These are phyloP conservation scores for Exophiala sideris DNA, from an alignment of 2,329 filamentous ascomycete genomes.

Conservation along the genomic window DNA sequence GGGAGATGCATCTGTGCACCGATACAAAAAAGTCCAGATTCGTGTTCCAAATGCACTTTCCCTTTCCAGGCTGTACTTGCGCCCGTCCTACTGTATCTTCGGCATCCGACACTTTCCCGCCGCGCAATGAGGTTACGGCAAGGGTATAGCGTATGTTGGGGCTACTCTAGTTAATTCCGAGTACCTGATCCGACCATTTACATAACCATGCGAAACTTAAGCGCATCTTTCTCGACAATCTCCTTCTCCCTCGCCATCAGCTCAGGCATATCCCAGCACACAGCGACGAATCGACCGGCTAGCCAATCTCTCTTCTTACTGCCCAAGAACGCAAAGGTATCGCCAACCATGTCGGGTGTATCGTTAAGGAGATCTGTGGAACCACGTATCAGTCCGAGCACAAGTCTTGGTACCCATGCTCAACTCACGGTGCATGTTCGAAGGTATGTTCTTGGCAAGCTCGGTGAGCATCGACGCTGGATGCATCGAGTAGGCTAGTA, in stretches of 20 bases:
- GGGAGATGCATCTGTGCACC: no score
- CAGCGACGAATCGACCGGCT: slow-evolving; percentile 17
- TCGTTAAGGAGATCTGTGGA: slow-evolving; percentile 9
- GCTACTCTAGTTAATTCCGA: not conserved
- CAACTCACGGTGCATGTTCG: slow-evolving; percentile 7
- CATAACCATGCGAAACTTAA: slow-evolving; percentile 10
- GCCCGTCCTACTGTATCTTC: slow-evolving; percentile 9
- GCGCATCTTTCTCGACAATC: slow-evolving; percentile 28
- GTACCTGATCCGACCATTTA: not conserved
- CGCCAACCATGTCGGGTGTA: slow-evolving; percentile 28
- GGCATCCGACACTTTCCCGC: slow-evolving; percentile 19
- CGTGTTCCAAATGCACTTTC: slow-evolving; percentile 11
- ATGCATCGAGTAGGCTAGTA: slow-evolving; percentile 20
- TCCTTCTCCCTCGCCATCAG: slow-evolving; percentile 18
- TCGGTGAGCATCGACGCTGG: slow-evolving; percentile 20
- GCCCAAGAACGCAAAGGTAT: slow-evolving; percentile 29
- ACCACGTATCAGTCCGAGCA: slow-evolving; percentile 3
- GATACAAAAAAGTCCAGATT: not conserved
- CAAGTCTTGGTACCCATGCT: slow-evolving; percentile 1
- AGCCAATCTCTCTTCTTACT: slow-evolving; percentile 25
- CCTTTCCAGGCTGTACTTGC: slow-evolving; percentile 15
- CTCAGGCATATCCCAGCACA: slow-evolving; percentile 27
- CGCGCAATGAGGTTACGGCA: slow-evolving; percentile 16
- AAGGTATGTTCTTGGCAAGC: slow-evolving; percentile 10
- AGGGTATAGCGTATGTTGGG: slow-evolving; percentile 1